Evolutionary conservation across 1,139 yeast species (phyloP).

Genomic region (Sugiyamaella pinicola): DNA sequence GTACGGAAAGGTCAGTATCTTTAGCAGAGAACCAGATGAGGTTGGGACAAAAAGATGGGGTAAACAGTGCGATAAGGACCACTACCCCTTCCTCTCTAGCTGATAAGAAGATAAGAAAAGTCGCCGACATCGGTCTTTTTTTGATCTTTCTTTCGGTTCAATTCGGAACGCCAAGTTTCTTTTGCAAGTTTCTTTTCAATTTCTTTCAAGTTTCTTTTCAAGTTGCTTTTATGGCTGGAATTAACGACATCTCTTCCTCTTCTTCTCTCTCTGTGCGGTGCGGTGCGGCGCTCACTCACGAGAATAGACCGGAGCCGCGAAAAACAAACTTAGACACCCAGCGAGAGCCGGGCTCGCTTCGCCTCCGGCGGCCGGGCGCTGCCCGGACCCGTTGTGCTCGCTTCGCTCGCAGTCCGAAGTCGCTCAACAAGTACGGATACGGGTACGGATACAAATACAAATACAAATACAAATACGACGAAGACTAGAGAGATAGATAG

Average conservation of each 20-base stretch:
- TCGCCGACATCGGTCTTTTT: not conserved
- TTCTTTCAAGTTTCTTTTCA: slow-evolving; percentile 17
- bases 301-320: slow-evolving; percentile 13
- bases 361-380: too few species aligned
- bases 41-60: slow-evolving; percentile 11
- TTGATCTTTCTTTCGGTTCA: not conserved
- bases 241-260: not conserved
- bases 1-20: too few species aligned
- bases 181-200: slow-evolving; percentile 18
- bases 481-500: too few species aligned
- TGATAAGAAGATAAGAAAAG: not conserved
- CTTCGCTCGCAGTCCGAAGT: too few species aligned
- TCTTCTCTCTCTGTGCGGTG: not conserved
- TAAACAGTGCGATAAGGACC: not conserved
- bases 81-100: not conserved
- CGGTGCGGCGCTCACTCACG: slow-evolving; percentile 7
- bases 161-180: slow-evolving; percentile 16
- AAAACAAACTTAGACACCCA: slow-evolving; percentile 15
- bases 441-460: not conserved
- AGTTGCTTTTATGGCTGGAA: not conserved
- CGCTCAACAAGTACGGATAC: too few species aligned
- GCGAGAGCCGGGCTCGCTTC: too few species aligned
- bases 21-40: slow-evolving; percentile 4
- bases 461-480: too few species aligned
- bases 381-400: too few species aligned